Conservation (phyloP, 2,329 filamentous ascomycete species). For the Colletotrichum sp. region DNA sequence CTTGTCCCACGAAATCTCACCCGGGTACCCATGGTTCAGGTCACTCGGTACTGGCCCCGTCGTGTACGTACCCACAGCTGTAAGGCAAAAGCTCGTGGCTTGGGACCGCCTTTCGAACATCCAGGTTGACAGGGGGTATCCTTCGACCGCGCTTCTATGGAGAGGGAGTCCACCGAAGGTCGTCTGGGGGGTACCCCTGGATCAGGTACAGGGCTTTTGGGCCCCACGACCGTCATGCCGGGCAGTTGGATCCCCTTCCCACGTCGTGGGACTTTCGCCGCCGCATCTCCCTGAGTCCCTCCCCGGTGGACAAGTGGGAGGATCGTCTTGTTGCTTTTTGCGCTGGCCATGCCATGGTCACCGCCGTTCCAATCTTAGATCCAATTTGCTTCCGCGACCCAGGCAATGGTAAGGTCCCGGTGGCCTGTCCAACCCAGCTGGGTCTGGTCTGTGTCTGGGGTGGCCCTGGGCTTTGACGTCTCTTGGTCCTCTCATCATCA, state of each 20-base stretch:
- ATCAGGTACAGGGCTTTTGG: slow-evolving; percentile 19
- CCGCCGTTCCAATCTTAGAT: slow-evolving; percentile 26
- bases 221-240: slow-evolving; percentile 24
- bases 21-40: neutral
- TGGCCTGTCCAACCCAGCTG: slow-evolving; percentile 24
- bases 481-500: slow-evolving; percentile 22
- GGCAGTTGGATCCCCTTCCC: slow-evolving; percentile 19
- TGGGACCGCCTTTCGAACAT: neutral
- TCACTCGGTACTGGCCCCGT: neutral
- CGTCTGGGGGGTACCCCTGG: slow-evolving; percentile 18
- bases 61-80: slow-evolving; percentile 1
- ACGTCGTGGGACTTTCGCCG: slow-evolving; percentile 21
- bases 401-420: slow-evolving; percentile 19
- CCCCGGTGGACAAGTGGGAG: slow-evolving; percentile 22
- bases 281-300: slow-evolving; percentile 22
- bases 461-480: slow-evolving; percentile 23
- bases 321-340: slow-evolving; percentile 24
- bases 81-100: slow-evolving; percentile 15
- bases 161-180: slow-evolving; percentile 7
- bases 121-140: neutral
- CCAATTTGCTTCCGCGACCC: slow-evolving; percentile 21
- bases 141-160: slow-evolving; percentile 8
- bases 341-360: slow-evolving; percentile 23
- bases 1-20: neutral
- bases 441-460: slow-evolving; percentile 21